A percentile compares a stretch with the other conserved stretches of the same genome.
Conservation (phyloP, 495 filamentous ascomycete genomes). For the Delitschia confertaspora region DNA sequence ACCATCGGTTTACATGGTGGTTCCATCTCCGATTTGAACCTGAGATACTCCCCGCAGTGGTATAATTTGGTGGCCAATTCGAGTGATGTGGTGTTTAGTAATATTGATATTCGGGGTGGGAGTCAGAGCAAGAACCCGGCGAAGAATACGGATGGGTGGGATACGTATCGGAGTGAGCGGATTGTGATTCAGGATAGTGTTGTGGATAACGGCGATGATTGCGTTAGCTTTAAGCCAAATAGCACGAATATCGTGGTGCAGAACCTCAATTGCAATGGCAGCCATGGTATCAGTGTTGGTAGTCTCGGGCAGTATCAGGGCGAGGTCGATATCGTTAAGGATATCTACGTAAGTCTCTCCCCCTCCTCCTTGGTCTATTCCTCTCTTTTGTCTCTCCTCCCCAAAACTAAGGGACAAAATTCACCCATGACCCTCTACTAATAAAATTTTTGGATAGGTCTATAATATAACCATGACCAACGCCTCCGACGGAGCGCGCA, state of each 20-base stretch:
- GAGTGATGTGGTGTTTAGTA: slow-evolving; percentile 55
- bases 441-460: slow-evolving; percentile 34
- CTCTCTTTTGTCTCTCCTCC: no score
- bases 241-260: slow-evolving; percentile 65
- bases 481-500: slow-evolving; percentile 57
- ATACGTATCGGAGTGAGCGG: slow-evolving; percentile 54
- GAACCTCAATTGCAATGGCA: slow-evolving; percentile 61
- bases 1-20: slow-evolving; percentile 56
- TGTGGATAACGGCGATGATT: slow-evolving; percentile 64
- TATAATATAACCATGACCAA: slow-evolving; percentile 61
- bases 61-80: slow-evolving; percentile 62
- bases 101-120: slow-evolving; percentile 53
- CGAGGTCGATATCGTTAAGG: slow-evolving; percentile 56
- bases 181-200: slow-evolving; percentile 60
- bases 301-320: slow-evolving; percentile 58
- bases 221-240: slow-evolving; percentile 73
- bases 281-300: slow-evolving; percentile 64
- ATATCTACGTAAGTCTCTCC: slow-evolving; percentile 39
- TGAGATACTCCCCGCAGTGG: slow-evolving; percentile 58
- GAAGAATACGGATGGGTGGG: slow-evolving; percentile 60
- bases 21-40: slow-evolving; percentile 51
- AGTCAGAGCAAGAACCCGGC: slow-evolving; percentile 43
- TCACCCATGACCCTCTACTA: neutral
- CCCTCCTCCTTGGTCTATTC: no score
- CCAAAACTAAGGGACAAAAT: neutral